Percentiles rank a stretch among this genome's conserved stretches.
Evolutionary conservation across 192 early-diverging fungal genomes (phyloP).

Genomic region (Podila horticola): DNA sequence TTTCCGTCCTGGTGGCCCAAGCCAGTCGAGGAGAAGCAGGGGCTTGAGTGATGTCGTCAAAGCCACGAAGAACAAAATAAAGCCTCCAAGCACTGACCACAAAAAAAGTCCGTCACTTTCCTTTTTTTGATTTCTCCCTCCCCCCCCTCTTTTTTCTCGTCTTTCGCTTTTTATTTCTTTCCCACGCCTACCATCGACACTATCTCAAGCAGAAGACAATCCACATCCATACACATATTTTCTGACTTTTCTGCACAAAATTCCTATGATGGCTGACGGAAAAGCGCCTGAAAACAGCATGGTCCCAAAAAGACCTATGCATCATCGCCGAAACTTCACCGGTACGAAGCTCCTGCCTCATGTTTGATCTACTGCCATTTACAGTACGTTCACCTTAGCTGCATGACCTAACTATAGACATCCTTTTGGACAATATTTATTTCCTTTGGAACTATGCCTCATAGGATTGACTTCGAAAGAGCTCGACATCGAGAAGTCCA

Average conservation of each 20-base stretch:
- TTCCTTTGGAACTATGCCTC: neutral
- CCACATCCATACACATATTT: neutral
- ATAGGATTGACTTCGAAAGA: slow-evolving; percentile 45
- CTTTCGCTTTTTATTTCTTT: neutral
- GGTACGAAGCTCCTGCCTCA: slow-evolving; percentile 6
- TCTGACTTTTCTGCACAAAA: neutral
- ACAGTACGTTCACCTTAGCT: neutral
- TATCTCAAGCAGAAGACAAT: neutral
- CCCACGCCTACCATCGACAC: neutral
- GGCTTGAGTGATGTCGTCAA: too few species aligned
- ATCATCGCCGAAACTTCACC: slow-evolving; percentile 50
- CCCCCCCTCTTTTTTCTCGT: neutral
- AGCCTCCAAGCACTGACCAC: too few species aligned
- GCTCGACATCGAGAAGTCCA: slow-evolving; percentile 43
- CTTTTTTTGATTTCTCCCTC: neutral
- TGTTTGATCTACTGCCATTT: neutral
- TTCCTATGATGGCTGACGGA: slow-evolving; percentile 30
- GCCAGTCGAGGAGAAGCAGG: slow-evolving; percentile 5
- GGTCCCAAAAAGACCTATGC: slow-evolving; percentile 48
- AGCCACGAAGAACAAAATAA: too few species aligned
- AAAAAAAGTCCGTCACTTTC: neutral
- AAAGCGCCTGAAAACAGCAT: slow-evolving; percentile 27
- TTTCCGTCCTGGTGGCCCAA: slow-evolving; percentile 50
- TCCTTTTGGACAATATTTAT: neutral
- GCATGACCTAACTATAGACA: too few species aligned